phyloP scores from a whole-genome alignment of 2,329 filamentous ascomycete genomes.

The Eutypella sp. region DNA sequence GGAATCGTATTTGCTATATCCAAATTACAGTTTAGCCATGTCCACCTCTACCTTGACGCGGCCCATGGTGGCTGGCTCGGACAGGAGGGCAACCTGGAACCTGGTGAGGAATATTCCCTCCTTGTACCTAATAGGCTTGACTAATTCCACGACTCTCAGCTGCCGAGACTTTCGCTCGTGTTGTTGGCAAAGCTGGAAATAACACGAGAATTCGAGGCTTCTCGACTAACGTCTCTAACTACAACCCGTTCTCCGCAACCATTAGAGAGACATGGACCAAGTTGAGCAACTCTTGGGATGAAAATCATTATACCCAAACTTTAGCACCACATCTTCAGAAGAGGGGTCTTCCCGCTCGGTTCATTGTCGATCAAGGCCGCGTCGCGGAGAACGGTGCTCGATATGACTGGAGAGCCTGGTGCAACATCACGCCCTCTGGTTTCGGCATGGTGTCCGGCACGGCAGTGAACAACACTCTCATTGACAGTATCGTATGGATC shows the following conservation, averaged over 20 bases:
- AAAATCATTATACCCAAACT: slow-evolving; percentile 54
- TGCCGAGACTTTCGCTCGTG: slow-evolving; percentile 39
- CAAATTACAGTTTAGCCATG: slow-evolving; percentile 49
- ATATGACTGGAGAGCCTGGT: slow-evolving; percentile 54
- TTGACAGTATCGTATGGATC: slow-evolving; percentile 59
- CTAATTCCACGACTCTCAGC: slow-evolving; percentile 18
- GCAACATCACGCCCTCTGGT: slow-evolving; percentile 52
- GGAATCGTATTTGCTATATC: slow-evolving; percentile 47
- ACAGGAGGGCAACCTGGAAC: slow-evolving; percentile 48
- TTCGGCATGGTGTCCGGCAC: slow-evolving; percentile 53
- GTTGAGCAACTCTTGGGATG: slow-evolving; percentile 46
- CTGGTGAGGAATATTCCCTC: slow-evolving; percentile 10
- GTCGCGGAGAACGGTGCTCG: slow-evolving; percentile 48
- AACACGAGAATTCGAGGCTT: slow-evolving; percentile 48
- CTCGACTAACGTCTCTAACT: slow-evolving; percentile 56
- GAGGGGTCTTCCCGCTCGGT: slow-evolving; percentile 36
- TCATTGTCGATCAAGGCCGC: slow-evolving; percentile 27
- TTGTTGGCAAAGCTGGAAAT: slow-evolving; percentile 46
- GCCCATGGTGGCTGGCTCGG: slow-evolving; percentile 56
- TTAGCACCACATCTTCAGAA: slow-evolving; percentile 58
- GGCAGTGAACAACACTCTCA: slow-evolving; percentile 45
- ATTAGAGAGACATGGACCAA: slow-evolving; percentile 34
- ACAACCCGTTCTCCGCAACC: slow-evolving; percentile 43
- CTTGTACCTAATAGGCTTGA: background rate
- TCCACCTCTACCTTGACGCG: slow-evolving; percentile 54